Conservation (phyloP, 306 rosid species). For the Canavalia ensiformis region DNA sequence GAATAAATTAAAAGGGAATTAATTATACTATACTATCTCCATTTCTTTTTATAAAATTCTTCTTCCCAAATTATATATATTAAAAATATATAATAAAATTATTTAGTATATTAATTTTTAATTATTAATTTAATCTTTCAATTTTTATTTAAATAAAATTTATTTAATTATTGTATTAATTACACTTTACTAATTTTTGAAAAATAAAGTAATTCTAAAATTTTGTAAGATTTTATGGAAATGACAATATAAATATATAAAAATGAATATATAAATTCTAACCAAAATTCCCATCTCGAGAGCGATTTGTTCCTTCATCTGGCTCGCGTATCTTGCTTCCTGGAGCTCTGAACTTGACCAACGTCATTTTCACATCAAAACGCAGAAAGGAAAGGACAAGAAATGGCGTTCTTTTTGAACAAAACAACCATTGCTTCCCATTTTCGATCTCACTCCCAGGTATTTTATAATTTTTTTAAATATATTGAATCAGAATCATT, state of each 20-base stretch:
- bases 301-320: not conserved
- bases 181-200: no score
- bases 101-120: no score
- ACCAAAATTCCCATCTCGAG: not conserved
- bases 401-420: conserved; percentile 82
- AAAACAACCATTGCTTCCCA: conserved; percentile 67
- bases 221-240: no score
- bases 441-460: conserved; percentile 72
- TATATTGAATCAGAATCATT: not conserved
- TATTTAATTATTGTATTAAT: no score
- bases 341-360: conserved; percentile 19
- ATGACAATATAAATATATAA: not conserved
- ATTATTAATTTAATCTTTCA: no score
- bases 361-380: conserved; percentile 7
- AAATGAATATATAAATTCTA: not conserved
- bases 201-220: no score
- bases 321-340: not conserved
- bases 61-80: no score
- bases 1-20: no score
- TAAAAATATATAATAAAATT: no score
- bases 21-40: no score
- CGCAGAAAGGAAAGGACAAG: not conserved
- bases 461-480: not conserved
- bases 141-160: no score
- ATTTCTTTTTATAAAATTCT: no score